These are phyloP conservation scores for Juncus effusus DNA, from an alignment of 176 grass and related monocot species.

Conservation along the genomic window DNA sequence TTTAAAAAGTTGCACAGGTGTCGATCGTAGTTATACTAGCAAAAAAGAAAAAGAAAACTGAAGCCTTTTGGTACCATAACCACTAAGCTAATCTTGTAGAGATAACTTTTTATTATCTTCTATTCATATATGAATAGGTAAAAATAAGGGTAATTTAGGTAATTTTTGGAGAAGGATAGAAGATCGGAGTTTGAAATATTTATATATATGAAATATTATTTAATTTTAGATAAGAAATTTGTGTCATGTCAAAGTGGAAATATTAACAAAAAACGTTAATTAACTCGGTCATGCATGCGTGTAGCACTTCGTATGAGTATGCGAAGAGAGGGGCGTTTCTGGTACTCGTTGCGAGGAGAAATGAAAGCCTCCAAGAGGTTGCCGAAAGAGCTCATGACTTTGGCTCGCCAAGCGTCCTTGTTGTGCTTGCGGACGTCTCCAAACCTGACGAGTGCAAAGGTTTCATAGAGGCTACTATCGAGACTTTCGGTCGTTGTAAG, in stretches of 20 bases:
- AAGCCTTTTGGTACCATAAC: too few relatives aligned
- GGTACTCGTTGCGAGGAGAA: conserved; percentile 71
- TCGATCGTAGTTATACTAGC: too few relatives aligned
- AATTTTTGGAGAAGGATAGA: conserved; percentile 24
- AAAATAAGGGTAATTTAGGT: too few relatives aligned
- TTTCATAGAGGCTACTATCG: conserved; percentile 44
- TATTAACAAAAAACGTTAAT: background rate
- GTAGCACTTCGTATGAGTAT: conserved; percentile 36
- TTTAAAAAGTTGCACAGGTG: too few relatives aligned
- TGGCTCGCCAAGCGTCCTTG: conserved; percentile 61
- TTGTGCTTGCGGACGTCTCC: conserved; percentile 51
- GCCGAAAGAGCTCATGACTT: conserved; percentile 35
- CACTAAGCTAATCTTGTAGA: too few relatives aligned
- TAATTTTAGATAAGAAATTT: background rate
- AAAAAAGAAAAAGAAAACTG: too few relatives aligned
- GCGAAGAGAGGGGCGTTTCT: conserved; percentile 42
- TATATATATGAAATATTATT: background rate
- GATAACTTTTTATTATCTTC: too few relatives aligned
- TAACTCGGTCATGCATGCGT: background rate
- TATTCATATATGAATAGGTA: too few relatives aligned
- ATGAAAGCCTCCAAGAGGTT: conserved; percentile 56
- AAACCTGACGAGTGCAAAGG: conserved; percentile 40
- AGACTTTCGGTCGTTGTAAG: conserved; percentile 49
- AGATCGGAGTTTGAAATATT: conserved; percentile 18
- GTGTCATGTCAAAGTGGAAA: too few relatives aligned